Conservation (phyloP, 306 rosid species). For the Prunus dulcis region DNA sequence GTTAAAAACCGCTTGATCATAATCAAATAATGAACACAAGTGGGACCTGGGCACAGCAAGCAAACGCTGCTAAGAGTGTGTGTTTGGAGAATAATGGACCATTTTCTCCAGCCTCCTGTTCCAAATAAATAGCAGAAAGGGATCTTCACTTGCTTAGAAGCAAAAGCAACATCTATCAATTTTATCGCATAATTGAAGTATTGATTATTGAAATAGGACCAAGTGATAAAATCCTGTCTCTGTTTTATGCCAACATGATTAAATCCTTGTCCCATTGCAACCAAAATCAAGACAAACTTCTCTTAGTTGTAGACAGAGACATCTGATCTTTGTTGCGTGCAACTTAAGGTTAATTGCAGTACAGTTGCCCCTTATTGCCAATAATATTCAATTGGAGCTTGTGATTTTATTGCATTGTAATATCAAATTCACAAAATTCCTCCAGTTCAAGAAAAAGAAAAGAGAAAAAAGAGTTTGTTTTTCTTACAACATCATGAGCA, state of each 20-base stretch:
- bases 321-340: constrained; percentile 10
- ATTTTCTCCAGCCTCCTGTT: constrained; percentile 5
- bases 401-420: not conserved
- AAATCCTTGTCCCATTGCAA: not conserved
- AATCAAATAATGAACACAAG: not conserved
- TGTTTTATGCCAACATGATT: not conserved
- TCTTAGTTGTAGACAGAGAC: constrained; percentile 9
- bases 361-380: not conserved
- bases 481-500: not conserved
- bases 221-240: not conserved
- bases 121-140: constrained; percentile 13
- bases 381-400: not conserved
- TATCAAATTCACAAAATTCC: not conserved
- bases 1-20: not conserved
- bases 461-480: not conserved
- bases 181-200: not conserved
- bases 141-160: constrained; percentile 22
- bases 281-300: constrained; percentile 5
- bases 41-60: constrained; percentile 1
- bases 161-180: constrained; percentile 9
- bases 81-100: not conserved
- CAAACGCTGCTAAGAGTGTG: not conserved
- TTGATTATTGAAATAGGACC: not conserved
- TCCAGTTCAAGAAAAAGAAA: not conserved
- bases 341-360: too few species aligned